A percentile compares a stretch with the other conserved stretches of the same genome.
Conservation (phyloP, 2,329 filamentous ascomycete species). For the Metarhizium humberi region DNA sequence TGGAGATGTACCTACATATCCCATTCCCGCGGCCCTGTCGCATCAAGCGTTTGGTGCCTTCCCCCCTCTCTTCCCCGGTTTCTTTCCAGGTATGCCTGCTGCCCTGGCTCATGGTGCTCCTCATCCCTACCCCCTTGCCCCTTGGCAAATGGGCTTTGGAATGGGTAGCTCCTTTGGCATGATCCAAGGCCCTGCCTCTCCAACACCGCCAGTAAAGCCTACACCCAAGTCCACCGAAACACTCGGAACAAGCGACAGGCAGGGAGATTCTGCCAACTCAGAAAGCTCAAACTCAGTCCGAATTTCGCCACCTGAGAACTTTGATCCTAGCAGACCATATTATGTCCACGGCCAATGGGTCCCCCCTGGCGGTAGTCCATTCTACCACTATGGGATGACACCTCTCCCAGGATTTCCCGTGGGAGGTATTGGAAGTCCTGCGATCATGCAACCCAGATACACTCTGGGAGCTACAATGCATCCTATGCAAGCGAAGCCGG, state of each 20-base stretch:
- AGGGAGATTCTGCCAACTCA: slow-evolving; percentile 19
- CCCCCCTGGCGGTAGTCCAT: slow-evolving; percentile 20
- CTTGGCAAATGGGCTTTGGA: slow-evolving; percentile 30
- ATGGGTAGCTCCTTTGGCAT: slow-evolving; percentile 20
- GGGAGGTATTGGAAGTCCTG: slow-evolving; percentile 12
- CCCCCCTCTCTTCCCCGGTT: slow-evolving; percentile 22
- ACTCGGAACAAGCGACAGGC: slow-evolving; percentile 16
- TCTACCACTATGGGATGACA: slow-evolving; percentile 19
- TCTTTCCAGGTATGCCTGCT: slow-evolving; percentile 19
- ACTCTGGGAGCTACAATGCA: slow-evolving; percentile 4
- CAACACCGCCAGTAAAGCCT: slow-evolving; percentile 10
- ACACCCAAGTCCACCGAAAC: slow-evolving; percentile 13
- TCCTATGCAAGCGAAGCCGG: slow-evolving; percentile 12
- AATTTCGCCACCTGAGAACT: slow-evolving; percentile 32
- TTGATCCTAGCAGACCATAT: slow-evolving; percentile 36
- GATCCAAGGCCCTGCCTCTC: slow-evolving; percentile 15
- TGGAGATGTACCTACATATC: slow-evolving; percentile 5
- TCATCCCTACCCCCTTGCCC: slow-evolving; percentile 27
- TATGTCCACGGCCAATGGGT: slow-evolving; percentile 35
- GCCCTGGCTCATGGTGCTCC: slow-evolving; percentile 20
- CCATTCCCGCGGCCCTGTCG: slow-evolving; percentile 9
- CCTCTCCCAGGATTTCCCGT: slow-evolving; percentile 17
- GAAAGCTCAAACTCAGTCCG: slow-evolving; percentile 23
- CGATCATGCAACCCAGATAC: slow-evolving; percentile 11
- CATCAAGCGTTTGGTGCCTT: slow-evolving; percentile 20